phyloP scores from a whole-genome alignment of 176 grass and related monocot species.

The Paspalum vaginatum region DNA sequence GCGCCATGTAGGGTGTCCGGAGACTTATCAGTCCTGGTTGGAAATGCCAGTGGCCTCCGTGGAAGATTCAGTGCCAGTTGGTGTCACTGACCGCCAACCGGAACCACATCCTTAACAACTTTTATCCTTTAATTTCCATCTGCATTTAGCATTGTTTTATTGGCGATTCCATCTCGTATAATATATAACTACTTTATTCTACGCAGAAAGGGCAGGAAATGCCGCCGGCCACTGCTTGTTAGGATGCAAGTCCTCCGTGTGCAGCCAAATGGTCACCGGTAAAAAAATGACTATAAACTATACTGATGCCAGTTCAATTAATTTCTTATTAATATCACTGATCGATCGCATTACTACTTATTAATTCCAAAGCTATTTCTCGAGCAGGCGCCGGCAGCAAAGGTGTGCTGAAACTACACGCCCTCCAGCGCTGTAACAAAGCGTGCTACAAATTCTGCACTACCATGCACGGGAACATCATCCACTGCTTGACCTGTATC shows the following conservation, averaged over 20 bases:
- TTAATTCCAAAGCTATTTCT: no score
- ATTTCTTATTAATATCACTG: neutral
- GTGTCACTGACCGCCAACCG: no score
- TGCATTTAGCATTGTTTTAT: neutral
- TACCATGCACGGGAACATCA: no score
- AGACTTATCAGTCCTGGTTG: no score
- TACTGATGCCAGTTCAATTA: neutral
- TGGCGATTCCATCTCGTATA: neutral
- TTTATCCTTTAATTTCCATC: no score
- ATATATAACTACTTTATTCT: neutral
- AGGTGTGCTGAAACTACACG: neutral
- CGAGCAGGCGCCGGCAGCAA: neutral
- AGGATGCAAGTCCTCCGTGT: neutral
- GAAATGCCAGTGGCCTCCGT: no score
- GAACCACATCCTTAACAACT: no score
- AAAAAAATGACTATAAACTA: neutral
- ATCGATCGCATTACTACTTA: neutral
- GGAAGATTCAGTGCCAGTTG: no score
- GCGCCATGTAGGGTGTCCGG: no score
- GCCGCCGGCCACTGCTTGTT: neutral
- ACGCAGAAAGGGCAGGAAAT: neutral
- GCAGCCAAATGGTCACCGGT: neutral
- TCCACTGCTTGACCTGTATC: no score
- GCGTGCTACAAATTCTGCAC: neutral
- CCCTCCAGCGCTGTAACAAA: neutral